Evolutionary conservation across 768 basidiomycete species (phyloP).

Genomic region (Dentipellis fragilis): DNA sequence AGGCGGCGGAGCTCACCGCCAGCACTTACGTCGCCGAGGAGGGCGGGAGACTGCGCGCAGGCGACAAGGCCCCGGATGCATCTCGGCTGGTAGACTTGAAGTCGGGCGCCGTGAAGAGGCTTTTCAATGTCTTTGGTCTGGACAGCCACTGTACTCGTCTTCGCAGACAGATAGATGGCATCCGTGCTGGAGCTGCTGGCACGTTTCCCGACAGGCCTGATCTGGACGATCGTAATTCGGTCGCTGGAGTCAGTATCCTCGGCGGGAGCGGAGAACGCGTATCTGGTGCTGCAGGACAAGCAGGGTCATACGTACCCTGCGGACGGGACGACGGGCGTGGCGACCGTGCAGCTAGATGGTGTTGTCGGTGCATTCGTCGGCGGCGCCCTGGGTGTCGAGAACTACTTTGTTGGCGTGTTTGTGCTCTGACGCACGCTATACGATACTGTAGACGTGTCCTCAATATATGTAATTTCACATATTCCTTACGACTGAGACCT

Average conservation of each 20-base stretch:
- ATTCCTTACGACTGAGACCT: too few relatives aligned
- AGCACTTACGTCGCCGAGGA: not conserved
- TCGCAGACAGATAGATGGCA: not conserved
- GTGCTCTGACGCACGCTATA: not conserved
- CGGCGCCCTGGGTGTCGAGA: not conserved
- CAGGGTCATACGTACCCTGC: not conserved
- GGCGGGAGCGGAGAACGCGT: not conserved
- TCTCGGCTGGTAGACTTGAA: not conserved
- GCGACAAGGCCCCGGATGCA: constrained; percentile 14
- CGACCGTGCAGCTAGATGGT: not conserved
- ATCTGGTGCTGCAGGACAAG: not conserved
- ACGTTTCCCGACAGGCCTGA: not conserved
- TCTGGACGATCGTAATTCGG: not conserved
- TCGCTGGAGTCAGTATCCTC: not conserved
- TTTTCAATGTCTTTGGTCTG: constrained; percentile 9
- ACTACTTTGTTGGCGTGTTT: not conserved
- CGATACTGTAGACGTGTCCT: not conserved
- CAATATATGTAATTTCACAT: too few relatives aligned
- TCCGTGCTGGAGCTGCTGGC: not conserved
- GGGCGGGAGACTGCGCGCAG: not conserved
- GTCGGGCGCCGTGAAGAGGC: not conserved
- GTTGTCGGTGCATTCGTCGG: not conserved
- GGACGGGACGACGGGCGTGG: not conserved
- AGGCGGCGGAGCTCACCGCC: not conserved
- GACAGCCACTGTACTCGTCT: constrained; percentile 6